Percentiles rank a stretch among this genome's conserved stretches.
Conservation (phyloP, 805 yeast species). For the Metschnikowia koreensis region DNA sequence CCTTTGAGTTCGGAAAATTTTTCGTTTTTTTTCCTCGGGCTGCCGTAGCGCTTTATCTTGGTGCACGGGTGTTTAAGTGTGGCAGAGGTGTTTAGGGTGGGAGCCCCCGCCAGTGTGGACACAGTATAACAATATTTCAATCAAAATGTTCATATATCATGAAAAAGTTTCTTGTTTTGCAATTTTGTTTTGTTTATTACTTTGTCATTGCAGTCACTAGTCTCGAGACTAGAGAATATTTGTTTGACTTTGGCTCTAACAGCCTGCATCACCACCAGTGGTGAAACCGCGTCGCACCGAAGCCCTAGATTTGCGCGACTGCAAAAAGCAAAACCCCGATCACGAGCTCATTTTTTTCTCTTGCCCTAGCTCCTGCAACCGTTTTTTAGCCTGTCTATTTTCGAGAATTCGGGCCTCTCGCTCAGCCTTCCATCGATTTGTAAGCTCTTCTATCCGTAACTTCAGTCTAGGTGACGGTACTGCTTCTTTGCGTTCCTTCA, state of each 20-base stretch:
- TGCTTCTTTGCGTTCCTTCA: slow-evolving; percentile 22
- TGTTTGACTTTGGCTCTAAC: too few species aligned
- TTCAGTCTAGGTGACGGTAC: slow-evolving; percentile 36
- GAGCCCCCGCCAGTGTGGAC: too few species aligned
- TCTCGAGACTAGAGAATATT: too few species aligned
- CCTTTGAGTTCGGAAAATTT: slow-evolving; percentile 8
- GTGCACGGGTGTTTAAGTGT: slow-evolving; percentile 9
- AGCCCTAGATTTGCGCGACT: slow-evolving; percentile 1
- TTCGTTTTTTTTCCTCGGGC: slow-evolving; percentile 5
- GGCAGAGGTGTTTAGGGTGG: too few species aligned
- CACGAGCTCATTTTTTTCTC: background rate
- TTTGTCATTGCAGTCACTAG: background rate
- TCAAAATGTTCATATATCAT: too few species aligned
- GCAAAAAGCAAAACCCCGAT: background rate
- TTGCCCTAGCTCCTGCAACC: slow-evolving; percentile 44
- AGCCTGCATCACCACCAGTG: too few species aligned
- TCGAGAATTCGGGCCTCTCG: slow-evolving; percentile 68
- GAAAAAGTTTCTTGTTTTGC: background rate
- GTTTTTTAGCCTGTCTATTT: slow-evolving; percentile 49
- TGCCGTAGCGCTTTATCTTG: slow-evolving; percentile 10
- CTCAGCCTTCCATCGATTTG: slow-evolving; percentile 66
- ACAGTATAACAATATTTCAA: too few species aligned
- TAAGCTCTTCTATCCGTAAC: slow-evolving; percentile 58
- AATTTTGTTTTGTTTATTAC: background rate
- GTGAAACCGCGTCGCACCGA: background rate